Base-by-base conservation (phyloP, 306 rosid species). In the Albizia julibrissin region DNA sequence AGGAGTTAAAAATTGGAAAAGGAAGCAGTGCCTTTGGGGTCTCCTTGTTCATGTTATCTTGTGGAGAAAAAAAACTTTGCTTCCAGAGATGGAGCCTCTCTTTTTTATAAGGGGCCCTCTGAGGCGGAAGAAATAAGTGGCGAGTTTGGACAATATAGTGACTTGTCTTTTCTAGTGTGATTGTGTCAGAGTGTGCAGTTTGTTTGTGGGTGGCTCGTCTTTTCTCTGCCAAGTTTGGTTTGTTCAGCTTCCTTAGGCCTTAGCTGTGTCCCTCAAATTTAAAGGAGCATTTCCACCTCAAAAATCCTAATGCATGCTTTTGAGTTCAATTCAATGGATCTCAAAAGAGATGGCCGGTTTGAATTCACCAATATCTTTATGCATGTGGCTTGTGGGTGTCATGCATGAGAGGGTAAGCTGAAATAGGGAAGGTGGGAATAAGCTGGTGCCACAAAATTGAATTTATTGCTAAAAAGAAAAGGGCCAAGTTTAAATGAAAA, bases 11-110 rank as follows among this genome's bases (percentile, higher is more conserved):
- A 50, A 34, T 34, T 34, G 42, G 50, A 79, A 50, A 22, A 27
- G 24, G 21, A 33, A 39, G 73, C 78, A 85, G 75, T 72, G 67
- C 47, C 44, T 40, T 40, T 52, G n/a, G 75, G 83, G 50, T 82
- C 84, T 42, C 73, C 79, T 39, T 11, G 29, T 84, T 75, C 83
- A 58, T 74, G 79, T 73, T 67, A 27, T 52, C 69, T 74, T 9
- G 79, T 67, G 82, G 79, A 73, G 39, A 62, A 34, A 29, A 84
- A 71, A 59, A 59, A 46, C 78, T 80, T 80, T 80, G 74, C 76
- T 34, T 74, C 54, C 49, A 37, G 73, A 72, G 83, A 72, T 71
- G n/a, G 39, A 72, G 81, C 64, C 27, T 54, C 72, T 46, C 43
- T 37, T 75, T 37, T 70, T 69, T 50, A n/a, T 3, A 40, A 61